Conservation (phyloP, 1,139 yeast species). For the Yamadazyma trypodendri region DNA sequence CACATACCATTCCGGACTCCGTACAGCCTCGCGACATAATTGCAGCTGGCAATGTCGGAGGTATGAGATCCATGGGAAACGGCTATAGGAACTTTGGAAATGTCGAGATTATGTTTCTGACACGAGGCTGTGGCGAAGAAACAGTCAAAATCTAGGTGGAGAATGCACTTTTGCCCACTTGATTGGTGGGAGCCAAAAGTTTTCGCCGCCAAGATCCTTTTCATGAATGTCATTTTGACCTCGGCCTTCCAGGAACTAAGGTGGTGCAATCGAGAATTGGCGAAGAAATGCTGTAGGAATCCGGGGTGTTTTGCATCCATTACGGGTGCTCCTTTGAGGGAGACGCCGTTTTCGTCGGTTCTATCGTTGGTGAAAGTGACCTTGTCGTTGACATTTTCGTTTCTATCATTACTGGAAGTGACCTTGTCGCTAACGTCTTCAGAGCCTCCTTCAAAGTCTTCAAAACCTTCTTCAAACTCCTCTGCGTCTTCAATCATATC, state of each 20-base stretch:
- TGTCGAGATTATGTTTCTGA: slow-evolving; percentile 50
- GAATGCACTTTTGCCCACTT: slow-evolving; percentile 42
- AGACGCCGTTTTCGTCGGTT: slow-evolving; percentile 6
- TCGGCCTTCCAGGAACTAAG: slow-evolving; percentile 85
- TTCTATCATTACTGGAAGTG: not conserved
- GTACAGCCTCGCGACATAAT: slow-evolving; percentile 71
- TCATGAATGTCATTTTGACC: slow-evolving; percentile 58
- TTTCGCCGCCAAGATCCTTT: slow-evolving; percentile 31
- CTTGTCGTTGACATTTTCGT: not conserved
- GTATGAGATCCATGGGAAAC: slow-evolving; percentile 78
- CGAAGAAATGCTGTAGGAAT: slow-evolving; percentile 69
- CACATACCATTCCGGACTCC: slow-evolving; percentile 92
- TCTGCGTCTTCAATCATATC: slow-evolving; percentile 11
- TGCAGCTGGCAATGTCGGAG: slow-evolving; percentile 88
- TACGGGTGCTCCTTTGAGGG: slow-evolving; percentile 3
- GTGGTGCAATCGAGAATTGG: slow-evolving; percentile 83
- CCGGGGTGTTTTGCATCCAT: slow-evolving; percentile 75
- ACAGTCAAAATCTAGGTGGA: slow-evolving; percentile 92
- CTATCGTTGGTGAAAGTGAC: slow-evolving; percentile 4
- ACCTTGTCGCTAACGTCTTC: not conserved
- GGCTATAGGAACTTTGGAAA: slow-evolving; percentile 65
- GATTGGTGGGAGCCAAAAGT: no score
- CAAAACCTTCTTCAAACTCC: slow-evolving; percentile 8
- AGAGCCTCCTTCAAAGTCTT: slow-evolving; percentile 6
- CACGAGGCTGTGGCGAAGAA: slow-evolving; percentile 89